phyloP scores from a whole-genome alignment of 225 moss, liverwort and hornwort species.

The Anthoceros angustus region DNA sequence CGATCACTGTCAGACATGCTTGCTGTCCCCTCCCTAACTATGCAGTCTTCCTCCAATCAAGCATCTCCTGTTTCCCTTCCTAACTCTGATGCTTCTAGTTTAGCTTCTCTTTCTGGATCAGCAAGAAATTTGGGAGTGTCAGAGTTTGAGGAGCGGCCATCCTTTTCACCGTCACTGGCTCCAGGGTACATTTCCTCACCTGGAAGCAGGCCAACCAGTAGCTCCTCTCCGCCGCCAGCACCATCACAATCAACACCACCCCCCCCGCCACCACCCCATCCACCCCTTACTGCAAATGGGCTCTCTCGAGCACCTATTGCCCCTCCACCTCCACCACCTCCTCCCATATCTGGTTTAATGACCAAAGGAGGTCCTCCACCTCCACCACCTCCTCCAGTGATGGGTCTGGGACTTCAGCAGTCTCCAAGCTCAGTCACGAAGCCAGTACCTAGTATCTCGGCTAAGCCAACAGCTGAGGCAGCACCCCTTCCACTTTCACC shows the following conservation, averaged over 20 bases:
- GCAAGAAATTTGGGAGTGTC: too few relatives aligned
- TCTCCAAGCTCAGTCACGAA: not conserved
- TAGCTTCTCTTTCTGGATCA: too few relatives aligned
- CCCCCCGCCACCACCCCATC: slow-evolving; percentile 19
- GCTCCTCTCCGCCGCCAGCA: slow-evolving; percentile 19
- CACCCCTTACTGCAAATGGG: not conserved
- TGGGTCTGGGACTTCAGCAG: slow-evolving; percentile 13
- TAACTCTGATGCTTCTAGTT: too few relatives aligned
- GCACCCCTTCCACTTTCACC: slow-evolving; percentile 2
- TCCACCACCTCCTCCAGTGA: slow-evolving; percentile 20
- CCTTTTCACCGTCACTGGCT: too few relatives aligned
- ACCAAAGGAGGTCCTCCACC: slow-evolving; percentile 19
- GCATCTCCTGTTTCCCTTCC: too few relatives aligned
- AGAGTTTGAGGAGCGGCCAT: too few relatives aligned
- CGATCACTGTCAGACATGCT: too few relatives aligned
- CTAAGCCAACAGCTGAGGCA: not conserved
- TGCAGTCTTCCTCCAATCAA: too few relatives aligned
- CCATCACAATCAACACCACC: slow-evolving; percentile 21
- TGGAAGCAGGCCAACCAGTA: slow-evolving; percentile 18
- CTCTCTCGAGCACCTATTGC: not conserved
- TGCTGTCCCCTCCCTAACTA: too few relatives aligned
- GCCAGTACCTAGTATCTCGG: not conserved
- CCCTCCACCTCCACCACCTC: not conserved
- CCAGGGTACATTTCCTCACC: not conserved
- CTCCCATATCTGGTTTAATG: slow-evolving; percentile 24